A percentile compares a stretch with the other conserved stretches of the same genome.
These are phyloP conservation scores for Erucastrum elatum DNA, from an alignment of 345 rosid species.

Conservation along the genomic window DNA sequence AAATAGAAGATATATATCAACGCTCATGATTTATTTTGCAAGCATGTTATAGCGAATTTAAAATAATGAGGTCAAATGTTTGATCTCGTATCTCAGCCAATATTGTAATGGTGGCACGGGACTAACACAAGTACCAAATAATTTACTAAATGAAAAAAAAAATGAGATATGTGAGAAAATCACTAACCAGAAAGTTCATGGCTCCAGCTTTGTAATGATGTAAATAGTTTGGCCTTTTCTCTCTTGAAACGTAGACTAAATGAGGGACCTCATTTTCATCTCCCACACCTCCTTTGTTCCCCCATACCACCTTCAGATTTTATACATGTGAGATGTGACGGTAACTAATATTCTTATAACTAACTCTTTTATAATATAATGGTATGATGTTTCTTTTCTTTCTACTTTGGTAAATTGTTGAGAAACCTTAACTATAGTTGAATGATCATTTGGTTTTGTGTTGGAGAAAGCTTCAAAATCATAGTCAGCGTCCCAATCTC, in stretches of 20 bases:
- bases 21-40: slow-evolving; percentile 1
- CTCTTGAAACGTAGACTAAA: slow-evolving; percentile 64
- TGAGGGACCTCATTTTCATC: slow-evolving; percentile 51
- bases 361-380: background rate
- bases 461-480: slow-evolving; percentile 49
- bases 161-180: background rate
- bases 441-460: slow-evolving; percentile 47
- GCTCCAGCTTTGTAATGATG: slow-evolving; percentile 80
- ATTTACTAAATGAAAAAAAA: background rate
- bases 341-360: background rate
- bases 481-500: slow-evolving; percentile 19
- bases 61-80: background rate
- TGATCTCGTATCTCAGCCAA: background rate
- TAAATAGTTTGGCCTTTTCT: slow-evolving; percentile 53
- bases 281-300: slow-evolving; percentile 41
- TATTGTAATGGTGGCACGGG: background rate
- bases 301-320: slow-evolving; percentile 52
- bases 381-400: background rate
- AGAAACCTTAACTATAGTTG: slow-evolving; percentile 59
- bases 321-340: background rate
- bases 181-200: slow-evolving; percentile 63
- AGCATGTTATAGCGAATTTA: background rate
- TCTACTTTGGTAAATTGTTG: background rate
- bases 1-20: too few relatives aligned
- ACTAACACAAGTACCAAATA: background rate